Evolutionary conservation across 2,329 filamentous ascomycete genomes (phyloP).

Genomic region (Thermothelomyces thermophilus): DNA sequence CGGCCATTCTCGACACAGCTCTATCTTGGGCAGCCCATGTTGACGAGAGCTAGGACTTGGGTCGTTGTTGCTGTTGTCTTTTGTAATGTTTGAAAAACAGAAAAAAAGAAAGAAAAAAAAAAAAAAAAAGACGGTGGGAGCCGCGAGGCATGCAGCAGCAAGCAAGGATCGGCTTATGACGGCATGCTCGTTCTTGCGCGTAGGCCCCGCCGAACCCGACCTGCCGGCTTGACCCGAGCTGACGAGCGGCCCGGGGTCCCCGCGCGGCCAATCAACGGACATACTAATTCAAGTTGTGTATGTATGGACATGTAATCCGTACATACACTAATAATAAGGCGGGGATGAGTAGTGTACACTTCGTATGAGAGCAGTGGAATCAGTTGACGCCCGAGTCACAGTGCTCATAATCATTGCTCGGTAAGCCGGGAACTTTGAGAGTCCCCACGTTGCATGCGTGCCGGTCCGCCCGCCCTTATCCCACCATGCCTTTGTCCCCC

Average conservation of each 20-base stretch:
- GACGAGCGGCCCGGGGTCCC: constrained; percentile 1
- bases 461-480: no score
- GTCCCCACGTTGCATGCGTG: no score
- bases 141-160: background rate
- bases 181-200: constrained; percentile 15
- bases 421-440: no score
- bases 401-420: background rate
- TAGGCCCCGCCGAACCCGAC: constrained; percentile 8
- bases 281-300: no score
- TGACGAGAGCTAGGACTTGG: background rate
- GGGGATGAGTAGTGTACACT: no score
- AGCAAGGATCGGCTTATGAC: constrained; percentile 15
- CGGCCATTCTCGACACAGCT: constrained; percentile 11
- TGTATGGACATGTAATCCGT: no score
- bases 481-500: background rate
- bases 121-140: background rate
- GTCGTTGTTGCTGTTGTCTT: constrained; percentile 1
- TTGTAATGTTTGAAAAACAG: background rate
- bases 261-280: constrained; percentile 2
- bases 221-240: constrained; percentile 17
- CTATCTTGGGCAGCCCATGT: constrained; percentile 5
- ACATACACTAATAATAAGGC: no score
- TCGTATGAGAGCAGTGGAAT: no score
- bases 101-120: background rate
- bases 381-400: background rate